These are phyloP conservation scores for Saccharum officinarum DNA, from an alignment of 176 grass and related monocot species.

Conservation along the genomic window DNA sequence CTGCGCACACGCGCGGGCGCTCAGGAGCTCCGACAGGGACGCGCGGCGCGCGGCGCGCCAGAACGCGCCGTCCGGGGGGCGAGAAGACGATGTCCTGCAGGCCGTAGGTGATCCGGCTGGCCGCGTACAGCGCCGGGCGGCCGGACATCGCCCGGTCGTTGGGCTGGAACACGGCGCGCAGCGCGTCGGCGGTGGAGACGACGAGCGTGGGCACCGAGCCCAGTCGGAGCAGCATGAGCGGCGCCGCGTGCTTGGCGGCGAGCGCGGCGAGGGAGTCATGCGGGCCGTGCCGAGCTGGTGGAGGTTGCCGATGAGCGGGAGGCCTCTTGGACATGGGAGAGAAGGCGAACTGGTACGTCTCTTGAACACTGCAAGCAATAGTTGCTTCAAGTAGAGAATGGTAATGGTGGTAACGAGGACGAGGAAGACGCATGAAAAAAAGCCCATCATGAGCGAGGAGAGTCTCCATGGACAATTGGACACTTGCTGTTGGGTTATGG, in stretches of 20 bases:
- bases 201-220: constrained; percentile 56
- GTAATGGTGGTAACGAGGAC: background rate
- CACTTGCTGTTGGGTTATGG: background rate
- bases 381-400: constrained; percentile 19
- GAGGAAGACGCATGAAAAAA: constrained; percentile 10
- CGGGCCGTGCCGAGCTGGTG: constrained; percentile 60
- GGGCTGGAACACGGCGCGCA: constrained; percentile 38
- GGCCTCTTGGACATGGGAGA: constrained; percentile 39
- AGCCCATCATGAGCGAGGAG: constrained; percentile 8
- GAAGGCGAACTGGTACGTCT: background rate
- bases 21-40: constrained; percentile 51
- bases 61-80: constrained; percentile 21
- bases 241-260: constrained; percentile 46
- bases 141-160: constrained; percentile 55
- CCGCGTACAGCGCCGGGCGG: constrained; percentile 45
- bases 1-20: constrained; percentile 46
- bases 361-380: background rate
- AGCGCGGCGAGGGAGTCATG: constrained; percentile 51
- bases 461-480: background rate
- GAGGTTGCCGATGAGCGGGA: constrained; percentile 81
- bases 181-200: constrained; percentile 52
- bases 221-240: constrained; percentile 73
- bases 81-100: constrained; percentile 37
- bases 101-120: constrained; percentile 50
- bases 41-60: constrained; percentile 57